phyloP scores from a whole-genome alignment of 1,284 basidiomycete genomes.

The Sporisorium graminicola region DNA sequence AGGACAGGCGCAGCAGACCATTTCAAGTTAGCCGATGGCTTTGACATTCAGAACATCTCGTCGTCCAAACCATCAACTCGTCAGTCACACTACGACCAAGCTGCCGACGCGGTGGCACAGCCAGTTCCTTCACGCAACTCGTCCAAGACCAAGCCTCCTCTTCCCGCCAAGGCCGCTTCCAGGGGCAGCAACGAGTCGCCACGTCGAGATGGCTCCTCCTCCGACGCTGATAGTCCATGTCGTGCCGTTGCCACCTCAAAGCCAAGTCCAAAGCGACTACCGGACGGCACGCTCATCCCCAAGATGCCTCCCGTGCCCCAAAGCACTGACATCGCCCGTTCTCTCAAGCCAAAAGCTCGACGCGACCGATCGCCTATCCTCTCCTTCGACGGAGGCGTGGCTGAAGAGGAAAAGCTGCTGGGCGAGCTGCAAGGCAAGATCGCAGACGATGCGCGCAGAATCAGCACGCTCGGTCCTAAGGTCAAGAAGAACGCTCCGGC shows the following conservation, averaged over 20 bases:
- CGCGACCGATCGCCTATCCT: conserved; percentile 57
- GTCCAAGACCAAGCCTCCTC: conserved; percentile 24
- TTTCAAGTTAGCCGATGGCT: conserved; percentile 16
- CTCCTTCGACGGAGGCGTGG: conserved; percentile 54
- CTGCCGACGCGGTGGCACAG: not conserved
- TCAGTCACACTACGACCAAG: not conserved
- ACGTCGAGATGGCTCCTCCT: conserved; percentile 10
- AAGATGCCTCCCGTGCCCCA: conserved; percentile 57
- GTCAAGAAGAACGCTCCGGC: conserved; percentile 64
- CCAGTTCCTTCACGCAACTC: conserved; percentile 27
- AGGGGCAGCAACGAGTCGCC: conserved; percentile 38
- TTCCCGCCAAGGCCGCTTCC: conserved; percentile 32
- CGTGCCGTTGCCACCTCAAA: not conserved
- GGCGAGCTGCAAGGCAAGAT: conserved; percentile 32
- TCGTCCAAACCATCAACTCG: not conserved
- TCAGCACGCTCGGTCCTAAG: conserved; percentile 58
- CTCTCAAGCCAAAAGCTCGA: conserved; percentile 27
- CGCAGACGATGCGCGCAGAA: conserved; percentile 29
- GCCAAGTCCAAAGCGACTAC: conserved; percentile 20
- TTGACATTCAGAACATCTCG: conserved; percentile 19
- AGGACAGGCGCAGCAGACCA: not conserved
- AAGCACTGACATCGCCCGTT: conserved; percentile 17
- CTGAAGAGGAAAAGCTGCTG: conserved; percentile 54
- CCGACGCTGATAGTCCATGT: conserved; percentile 4
- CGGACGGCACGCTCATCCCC: conserved; percentile 51